These are phyloP conservation scores for Agaricus subrufescens DNA, from an alignment of 768 basidiomycete genomes.

Conservation along the genomic window DNA sequence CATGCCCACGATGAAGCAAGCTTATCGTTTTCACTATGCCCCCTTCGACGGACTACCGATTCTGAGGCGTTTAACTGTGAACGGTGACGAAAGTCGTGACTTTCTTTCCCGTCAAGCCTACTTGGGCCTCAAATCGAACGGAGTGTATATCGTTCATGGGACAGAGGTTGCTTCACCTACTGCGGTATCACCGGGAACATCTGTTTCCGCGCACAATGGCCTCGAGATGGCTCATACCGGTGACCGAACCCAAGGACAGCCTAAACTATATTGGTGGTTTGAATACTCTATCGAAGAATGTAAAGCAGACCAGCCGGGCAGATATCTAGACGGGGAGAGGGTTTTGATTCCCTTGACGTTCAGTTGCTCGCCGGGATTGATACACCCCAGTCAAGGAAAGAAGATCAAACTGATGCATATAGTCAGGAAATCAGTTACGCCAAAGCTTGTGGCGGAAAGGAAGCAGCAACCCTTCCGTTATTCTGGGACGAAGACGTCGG, in stretches of 20 bases:
- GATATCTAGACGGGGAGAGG: constrained; percentile 62
- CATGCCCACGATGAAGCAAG: constrained; percentile 50
- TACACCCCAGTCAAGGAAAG: constrained; percentile 60
- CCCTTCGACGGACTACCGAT: constrained; percentile 62
- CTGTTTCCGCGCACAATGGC: constrained; percentile 13
- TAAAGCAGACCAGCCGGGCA: constrained; percentile 38
- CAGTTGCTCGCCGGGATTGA: constrained; percentile 65
- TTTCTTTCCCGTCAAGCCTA: constrained; percentile 74
- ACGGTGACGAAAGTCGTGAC: constrained; percentile 65
- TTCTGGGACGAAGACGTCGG: not conserved
- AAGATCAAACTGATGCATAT: constrained; percentile 67
- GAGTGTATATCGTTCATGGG: constrained; percentile 72
- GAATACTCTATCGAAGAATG: constrained; percentile 73
- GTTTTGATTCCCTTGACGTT: constrained; percentile 68
- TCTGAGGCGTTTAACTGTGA: constrained; percentile 65
- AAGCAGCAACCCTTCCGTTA: constrained; percentile 32
- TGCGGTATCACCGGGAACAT: not conserved
- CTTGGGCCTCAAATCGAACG: constrained; percentile 62
- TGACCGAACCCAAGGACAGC: constrained; percentile 17
- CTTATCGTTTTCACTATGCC: constrained; percentile 69
- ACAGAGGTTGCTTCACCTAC: constrained; percentile 41
- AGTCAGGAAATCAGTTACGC: constrained; percentile 61
- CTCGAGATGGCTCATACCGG: constrained; percentile 9
- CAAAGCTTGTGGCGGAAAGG: constrained; percentile 64
- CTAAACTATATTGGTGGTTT: constrained; percentile 67